Evolutionary conservation across 2,329 filamentous ascomycete species (phyloP).

Genomic region (Fusarium devonianum): DNA sequence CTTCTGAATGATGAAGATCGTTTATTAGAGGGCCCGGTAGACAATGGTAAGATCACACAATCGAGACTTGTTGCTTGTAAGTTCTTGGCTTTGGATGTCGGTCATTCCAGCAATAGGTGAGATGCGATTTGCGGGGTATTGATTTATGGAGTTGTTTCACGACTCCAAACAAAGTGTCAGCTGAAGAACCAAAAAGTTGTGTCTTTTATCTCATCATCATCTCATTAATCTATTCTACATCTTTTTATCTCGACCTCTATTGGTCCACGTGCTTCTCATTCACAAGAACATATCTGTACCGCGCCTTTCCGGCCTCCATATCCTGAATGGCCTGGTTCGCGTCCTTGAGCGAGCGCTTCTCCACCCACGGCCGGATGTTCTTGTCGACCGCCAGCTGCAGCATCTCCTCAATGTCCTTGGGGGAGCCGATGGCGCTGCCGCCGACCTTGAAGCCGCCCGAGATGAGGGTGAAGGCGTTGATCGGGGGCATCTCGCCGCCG

Average conservation of each 20-base stretch:
- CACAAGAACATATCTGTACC: constrained; percentile 56
- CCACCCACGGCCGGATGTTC: constrained; percentile 63
- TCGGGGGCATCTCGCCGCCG: constrained; percentile 35
- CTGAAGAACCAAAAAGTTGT: too few relatives aligned
- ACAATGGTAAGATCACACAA: too few relatives aligned
- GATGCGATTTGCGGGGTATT: constrained; percentile 36
- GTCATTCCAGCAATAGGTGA: constrained; percentile 14
- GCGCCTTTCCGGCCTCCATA: constrained; percentile 60
- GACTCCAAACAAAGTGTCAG: background rate
- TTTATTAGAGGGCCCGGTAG: too few relatives aligned
- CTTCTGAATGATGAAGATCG: too few relatives aligned
- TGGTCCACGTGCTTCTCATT: constrained; percentile 47
- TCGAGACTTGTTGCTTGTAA: too few relatives aligned
- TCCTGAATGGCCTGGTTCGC: constrained; percentile 63
- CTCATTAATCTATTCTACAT: constrained; percentile 12
- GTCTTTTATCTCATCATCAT: constrained; percentile 10
- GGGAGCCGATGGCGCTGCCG: constrained; percentile 57
- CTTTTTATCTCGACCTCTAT: background rate
- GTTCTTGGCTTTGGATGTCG: background rate
- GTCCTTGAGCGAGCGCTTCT: constrained; percentile 61
- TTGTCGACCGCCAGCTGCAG: constrained; percentile 64
- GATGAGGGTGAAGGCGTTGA: constrained; percentile 38
- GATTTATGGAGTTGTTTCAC: constrained; percentile 10
- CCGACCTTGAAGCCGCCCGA: constrained; percentile 50
- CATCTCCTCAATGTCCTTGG: constrained; percentile 66